Evolutionary conservation across 2,329 filamentous ascomycete genomes (phyloP), one percentile per base, ranked within the genome.

Genomic region (Cryphonectria radicalis): DNA sequence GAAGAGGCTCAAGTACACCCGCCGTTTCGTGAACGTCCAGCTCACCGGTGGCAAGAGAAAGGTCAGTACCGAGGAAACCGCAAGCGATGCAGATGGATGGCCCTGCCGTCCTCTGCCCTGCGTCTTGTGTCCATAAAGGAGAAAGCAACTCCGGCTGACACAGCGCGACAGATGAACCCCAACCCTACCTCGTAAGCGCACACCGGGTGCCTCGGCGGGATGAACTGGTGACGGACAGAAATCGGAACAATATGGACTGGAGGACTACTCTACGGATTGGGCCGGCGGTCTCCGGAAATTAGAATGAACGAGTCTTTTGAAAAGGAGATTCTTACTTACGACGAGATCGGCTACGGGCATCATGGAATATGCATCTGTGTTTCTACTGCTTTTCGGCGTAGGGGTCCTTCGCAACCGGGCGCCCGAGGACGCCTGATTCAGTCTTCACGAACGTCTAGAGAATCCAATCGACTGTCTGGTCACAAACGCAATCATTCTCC

Each of bases 31-130:
- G 79, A 97, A 97, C 87, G 94, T 97, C 83, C 95, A 93, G 82
- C 90, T 97, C 87, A 97, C 94, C 77, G 94, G 94, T 85, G 94
- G 94, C 87, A 97, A 97, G 94, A 89, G 94, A 86, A 97, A 97
- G 93, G 93, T 95, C 83, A 82, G 86, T 78, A 32, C 19, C n/a
- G 32, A 19, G 40, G 19, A 35, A 53, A 6, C 25, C 28, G 22
- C 42, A 28, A 37, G 40, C 46, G 32, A 28, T n/a, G 17, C 50
- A 25, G 13, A 35, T 5, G 3, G 22, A 25, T 32, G 42, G 42
- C 25, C 53, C 32, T 4, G 22, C 32, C 8, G 10, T 3, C 53
- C 57, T 28, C 40, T 57, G 35, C 35, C 7, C 25, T 62, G 37
- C 55, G 42, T 22, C 17, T 32, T 28, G 14, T 8, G 32, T 40